Percentiles rank a stretch among this genome's conserved stretches.
Evolutionary conservation across 1,284 basidiomycete genomes (phyloP).

Genomic region (Wallemia mellicola): DNA sequence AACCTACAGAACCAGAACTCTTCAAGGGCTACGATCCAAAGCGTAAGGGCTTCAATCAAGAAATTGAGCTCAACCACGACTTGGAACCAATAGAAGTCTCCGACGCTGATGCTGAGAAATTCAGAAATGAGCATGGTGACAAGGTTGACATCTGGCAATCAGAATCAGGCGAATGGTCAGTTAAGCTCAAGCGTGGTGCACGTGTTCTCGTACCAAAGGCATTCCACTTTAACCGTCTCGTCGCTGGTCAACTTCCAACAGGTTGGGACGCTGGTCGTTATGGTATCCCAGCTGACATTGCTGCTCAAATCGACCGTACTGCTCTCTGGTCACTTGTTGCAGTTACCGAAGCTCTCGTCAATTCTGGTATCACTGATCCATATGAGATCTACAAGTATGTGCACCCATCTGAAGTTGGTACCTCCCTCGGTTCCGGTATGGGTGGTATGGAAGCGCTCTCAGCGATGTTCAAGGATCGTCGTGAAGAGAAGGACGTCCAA

Average conservation of each 20-base stretch:
- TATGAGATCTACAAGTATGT: constrained; percentile 90
- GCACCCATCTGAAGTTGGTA: constrained; percentile 84
- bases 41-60: constrained; percentile 88
- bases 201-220: constrained; percentile 81
- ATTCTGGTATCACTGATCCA: constrained; percentile 89
- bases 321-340: constrained; percentile 87
- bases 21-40: constrained; percentile 94
- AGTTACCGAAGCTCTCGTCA: constrained; percentile 79
- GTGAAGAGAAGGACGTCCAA: constrained; percentile 88
- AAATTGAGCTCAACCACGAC: constrained; percentile 86
- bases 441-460: constrained; percentile 66
- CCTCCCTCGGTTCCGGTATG: constrained; percentile 82
- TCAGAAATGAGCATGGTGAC: constrained; percentile 87
- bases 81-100: constrained; percentile 84
- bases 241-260: constrained; percentile 85
- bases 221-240: constrained; percentile 72
- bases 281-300: constrained; percentile 91
- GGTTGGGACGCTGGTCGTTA: constrained; percentile 90
- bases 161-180: constrained; percentile 73
- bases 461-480: constrained; percentile 95
- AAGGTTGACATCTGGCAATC: constrained; percentile 84
- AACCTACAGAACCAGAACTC: constrained; percentile 66
- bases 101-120: constrained; percentile 66
- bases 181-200: constrained; percentile 96
- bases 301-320: constrained; percentile 76